phyloP scores from a whole-genome alignment of 1,284 basidiomycete species.

The Leucocoprinus gongylophorus region DNA sequence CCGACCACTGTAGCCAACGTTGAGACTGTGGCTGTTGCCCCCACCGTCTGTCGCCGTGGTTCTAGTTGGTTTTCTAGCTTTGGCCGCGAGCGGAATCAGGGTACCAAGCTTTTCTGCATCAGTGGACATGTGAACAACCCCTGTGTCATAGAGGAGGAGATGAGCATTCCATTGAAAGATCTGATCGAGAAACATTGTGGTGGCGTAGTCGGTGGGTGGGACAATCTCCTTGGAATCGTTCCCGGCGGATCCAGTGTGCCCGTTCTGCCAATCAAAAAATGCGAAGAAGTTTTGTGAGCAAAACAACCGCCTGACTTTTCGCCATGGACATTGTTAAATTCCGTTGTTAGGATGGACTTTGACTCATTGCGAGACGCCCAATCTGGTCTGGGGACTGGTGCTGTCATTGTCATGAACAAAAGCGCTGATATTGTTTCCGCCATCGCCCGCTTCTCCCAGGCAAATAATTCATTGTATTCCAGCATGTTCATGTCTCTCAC shows the following conservation, averaged over 20 bases:
- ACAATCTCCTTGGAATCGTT: conserved; percentile 91
- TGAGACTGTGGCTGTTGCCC: conserved; percentile 96
- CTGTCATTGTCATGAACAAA: conserved; percentile 99
- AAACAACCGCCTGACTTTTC: neutral
- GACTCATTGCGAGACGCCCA: conserved; percentile 96
- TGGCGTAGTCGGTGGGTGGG: conserved; percentile 92
- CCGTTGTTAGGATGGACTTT: conserved; percentile 80
- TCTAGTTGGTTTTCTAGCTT: conserved; percentile 91
- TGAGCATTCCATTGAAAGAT: conserved; percentile 94
- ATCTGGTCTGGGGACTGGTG: conserved; percentile 93
- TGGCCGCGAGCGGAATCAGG: conserved; percentile 89
- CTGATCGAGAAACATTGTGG: conserved; percentile 96
- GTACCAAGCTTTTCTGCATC: conserved; percentile 95
- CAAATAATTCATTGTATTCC: neutral
- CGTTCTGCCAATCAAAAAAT: conserved; percentile 79
- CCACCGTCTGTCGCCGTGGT: conserved; percentile 92
- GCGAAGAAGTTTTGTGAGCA: conserved; percentile 78
- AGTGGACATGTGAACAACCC: conserved; percentile 98
- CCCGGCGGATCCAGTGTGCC: conserved; percentile 96
- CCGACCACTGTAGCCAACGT: conserved; percentile 98
- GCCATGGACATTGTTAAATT: neutral
- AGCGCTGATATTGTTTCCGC: conserved; percentile 90
- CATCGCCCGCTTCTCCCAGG: conserved; percentile 78
- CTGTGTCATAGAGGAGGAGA: conserved; percentile 97
- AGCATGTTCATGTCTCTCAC: neutral